phyloP scores from a whole-genome alignment of 768 basidiomycete species.

The Clitopilus passeckerianus region DNA sequence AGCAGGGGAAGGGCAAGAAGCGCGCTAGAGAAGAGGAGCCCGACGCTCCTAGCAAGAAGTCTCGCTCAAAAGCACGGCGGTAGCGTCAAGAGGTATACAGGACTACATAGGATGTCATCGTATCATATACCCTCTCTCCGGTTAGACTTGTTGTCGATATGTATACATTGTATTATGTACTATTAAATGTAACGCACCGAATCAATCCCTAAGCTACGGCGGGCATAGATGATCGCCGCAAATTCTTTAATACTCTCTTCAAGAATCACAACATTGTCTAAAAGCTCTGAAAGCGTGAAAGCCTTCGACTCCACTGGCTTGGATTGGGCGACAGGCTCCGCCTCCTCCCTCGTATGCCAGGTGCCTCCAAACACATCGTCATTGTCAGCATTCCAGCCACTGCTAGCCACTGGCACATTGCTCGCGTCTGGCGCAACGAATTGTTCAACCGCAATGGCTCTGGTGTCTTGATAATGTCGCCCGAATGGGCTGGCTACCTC shows the following conservation, averaged over 20 bases:
- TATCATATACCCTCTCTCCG: too few species aligned
- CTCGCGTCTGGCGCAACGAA: conserved; percentile 55
- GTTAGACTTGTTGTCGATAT: background rate
- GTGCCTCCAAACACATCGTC: conserved; percentile 70
- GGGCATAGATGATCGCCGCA: conserved; percentile 77
- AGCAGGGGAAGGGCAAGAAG: conserved; percentile 52
- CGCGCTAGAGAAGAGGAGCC: conserved; percentile 39
- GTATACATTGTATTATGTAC: conserved; percentile 6
- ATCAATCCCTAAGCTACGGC: conserved; percentile 82
- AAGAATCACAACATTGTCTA: conserved; percentile 92
- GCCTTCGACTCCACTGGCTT: conserved; percentile 25
- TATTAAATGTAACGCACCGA: conserved; percentile 67
- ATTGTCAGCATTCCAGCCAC: conserved; percentile 53
- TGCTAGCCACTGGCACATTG: background rate
- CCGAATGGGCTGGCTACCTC: conserved; percentile 75
- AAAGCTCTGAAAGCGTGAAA: conserved; percentile 74
- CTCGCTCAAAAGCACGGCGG: conserved; percentile 23
- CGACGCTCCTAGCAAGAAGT: conserved; percentile 46
- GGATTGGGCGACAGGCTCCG: conserved; percentile 20
- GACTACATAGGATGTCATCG: too few species aligned
- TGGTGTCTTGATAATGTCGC: conserved; percentile 78
- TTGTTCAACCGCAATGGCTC: conserved; percentile 65
- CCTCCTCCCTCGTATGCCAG: conserved; percentile 27
- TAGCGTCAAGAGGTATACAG: conserved; percentile 20
- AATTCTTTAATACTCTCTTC: conserved; percentile 96